phyloP scores from a whole-genome alignment of 2,329 filamentous ascomycete genomes.

The Arthroderma sp. region DNA sequence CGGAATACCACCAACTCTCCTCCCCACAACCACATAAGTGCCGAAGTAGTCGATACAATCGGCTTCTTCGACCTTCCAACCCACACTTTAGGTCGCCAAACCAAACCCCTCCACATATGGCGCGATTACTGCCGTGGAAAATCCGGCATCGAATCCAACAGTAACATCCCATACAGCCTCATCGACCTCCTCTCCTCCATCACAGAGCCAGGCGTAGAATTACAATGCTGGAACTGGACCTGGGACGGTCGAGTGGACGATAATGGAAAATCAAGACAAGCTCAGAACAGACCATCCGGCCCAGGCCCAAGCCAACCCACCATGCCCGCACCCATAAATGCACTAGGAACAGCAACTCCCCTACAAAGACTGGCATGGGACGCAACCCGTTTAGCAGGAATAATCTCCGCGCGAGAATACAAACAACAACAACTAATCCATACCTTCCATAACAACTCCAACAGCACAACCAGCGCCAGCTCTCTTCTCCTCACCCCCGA shows the following conservation, averaged over 20 bases:
- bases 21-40: constrained; percentile 1
- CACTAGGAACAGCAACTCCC: neutral
- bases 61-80: constrained; percentile 9
- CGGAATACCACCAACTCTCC: constrained; percentile 3
- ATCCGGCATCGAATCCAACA: constrained; percentile 6
- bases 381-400: constrained; percentile 5
- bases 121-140: constrained; percentile 10
- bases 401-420: constrained; percentile 5
- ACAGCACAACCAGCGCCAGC: too few relatives aligned
- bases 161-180: constrained; percentile 8
- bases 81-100: constrained; percentile 7
- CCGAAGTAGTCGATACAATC: constrained; percentile 6
- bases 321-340: too few relatives aligned
- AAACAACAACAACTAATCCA: neutral
- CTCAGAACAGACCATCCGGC: too few relatives aligned
- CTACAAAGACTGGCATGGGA: constrained; percentile 5
- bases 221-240: constrained; percentile 7
- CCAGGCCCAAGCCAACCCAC: too few relatives aligned
- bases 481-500: neutral
- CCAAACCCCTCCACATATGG: constrained; percentile 8
- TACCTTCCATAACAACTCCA: neutral
- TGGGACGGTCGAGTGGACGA: neutral
- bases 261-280: too few relatives aligned
- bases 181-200: constrained; percentile 7
- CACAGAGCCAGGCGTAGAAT: constrained; percentile 6